These are phyloP conservation scores for Phytophthora fragariae DNA, from an alignment of 352 stramenopile genomes.

Conservation along the genomic window DNA sequence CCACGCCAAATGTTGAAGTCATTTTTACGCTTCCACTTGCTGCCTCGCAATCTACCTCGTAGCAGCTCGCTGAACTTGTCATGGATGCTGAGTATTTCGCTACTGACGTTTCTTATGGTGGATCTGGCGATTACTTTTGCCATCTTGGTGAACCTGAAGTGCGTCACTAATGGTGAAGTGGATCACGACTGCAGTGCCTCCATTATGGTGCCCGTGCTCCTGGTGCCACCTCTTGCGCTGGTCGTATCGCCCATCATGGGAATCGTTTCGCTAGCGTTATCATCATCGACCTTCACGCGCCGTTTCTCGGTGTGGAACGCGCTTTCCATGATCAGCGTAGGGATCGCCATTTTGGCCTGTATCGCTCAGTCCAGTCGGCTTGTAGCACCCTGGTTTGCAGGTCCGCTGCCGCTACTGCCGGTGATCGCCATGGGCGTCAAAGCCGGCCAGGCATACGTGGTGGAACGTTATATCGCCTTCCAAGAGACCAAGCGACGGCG, in stretches of 20 bases:
- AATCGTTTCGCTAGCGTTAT: constrained; percentile 76
- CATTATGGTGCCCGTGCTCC: constrained; percentile 76
- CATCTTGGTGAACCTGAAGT: constrained; percentile 84
- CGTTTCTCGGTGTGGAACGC: constrained; percentile 84
- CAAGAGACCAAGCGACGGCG: constrained; percentile 79
- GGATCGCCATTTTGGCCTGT: constrained; percentile 71
- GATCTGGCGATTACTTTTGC: constrained; percentile 84
- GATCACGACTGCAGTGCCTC: constrained; percentile 73
- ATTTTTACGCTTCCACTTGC: constrained; percentile 56
- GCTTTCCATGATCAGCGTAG: constrained; percentile 81
- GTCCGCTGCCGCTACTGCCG: constrained; percentile 73
- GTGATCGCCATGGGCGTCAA: constrained; percentile 74
- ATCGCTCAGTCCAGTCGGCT: constrained; percentile 71
- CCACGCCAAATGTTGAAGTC: constrained; percentile 47
- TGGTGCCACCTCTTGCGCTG: constrained; percentile 74
- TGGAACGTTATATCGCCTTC: constrained; percentile 83
- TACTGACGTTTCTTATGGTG: constrained; percentile 75
- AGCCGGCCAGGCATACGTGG: constrained; percentile 66
- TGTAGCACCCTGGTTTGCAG: constrained; percentile 84
- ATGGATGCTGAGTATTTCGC: constrained; percentile 75
- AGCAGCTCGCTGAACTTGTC: constrained; percentile 62
- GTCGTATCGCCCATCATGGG: constrained; percentile 78
- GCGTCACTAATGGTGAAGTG: constrained; percentile 75
- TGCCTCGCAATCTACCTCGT: constrained; percentile 65
- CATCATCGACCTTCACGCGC: constrained; percentile 72